Base-by-base conservation (phyloP, 2,329 filamentous ascomycete genomes). In the Aspergillus arachidicola region DNA sequence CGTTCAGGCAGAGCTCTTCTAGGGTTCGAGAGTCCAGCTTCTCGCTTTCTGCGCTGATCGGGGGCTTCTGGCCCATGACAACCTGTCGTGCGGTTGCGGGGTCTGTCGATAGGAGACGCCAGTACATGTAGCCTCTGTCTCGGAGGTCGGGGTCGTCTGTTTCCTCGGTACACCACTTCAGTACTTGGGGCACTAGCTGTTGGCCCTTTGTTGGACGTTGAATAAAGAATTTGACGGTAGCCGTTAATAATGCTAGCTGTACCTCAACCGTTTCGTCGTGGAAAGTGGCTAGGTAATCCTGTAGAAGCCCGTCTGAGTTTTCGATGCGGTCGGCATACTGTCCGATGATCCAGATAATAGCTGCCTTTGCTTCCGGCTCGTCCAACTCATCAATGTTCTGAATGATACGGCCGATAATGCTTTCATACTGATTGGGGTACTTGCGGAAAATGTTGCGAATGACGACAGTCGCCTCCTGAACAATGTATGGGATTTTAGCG, bases 381-480 rank as follows among this genome's bases (percentile, higher is more conserved):
- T 99, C 95, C 56, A 99, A 83, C 4, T 94, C 96, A 79, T 99
- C 95, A 28, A 99, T 87, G 72, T 99, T 94, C 76, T 97, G 93
- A 80, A 96, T 98, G 0, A 99, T 85, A 1, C 94, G 96, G 57
- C 92, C 90, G 73, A 99, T 99, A 77, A 99, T 98, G 65, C 91
- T 94, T 79, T 99, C 95, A 79, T 99, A 99, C 76, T 97, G 93
- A 76, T 99, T 97, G 10, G 95, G 95, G 73, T 99, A 99, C 81
- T 98, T 98, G 70, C 95, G 90, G 86, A 99, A 99, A 73, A 99
- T 99, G 78, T 99, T 99, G 69, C 93, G 91, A 75, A 99, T 99
- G 30, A 99, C 95, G 6, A 99, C 95, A 0, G 95, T 99, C 19
- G 95, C 95, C 82, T 99, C 95, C 79, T 99, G 95, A 1, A 99